Evolutionary conservation across 192 early-diverging fungal species (phyloP), one percentile per base, ranked within the genome.

Genomic region (Coemansia sp.): DNA sequence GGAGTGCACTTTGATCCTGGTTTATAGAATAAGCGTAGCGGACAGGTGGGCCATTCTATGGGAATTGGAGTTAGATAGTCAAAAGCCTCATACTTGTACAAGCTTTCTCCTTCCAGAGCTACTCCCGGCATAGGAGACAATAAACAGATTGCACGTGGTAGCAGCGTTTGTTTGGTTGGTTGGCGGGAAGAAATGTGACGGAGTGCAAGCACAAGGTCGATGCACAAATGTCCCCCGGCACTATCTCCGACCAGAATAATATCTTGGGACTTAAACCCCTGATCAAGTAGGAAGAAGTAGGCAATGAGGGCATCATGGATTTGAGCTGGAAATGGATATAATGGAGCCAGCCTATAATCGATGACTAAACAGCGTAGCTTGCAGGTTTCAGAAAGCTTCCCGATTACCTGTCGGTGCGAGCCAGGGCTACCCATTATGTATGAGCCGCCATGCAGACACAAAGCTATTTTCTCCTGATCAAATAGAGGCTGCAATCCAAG

Each of bases 381-480:
- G 20, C 38, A 39, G 9, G 80, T 60, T n/a, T 83, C 81, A 0
- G 89, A 77, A 30, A 91, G 37, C 5, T 71, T 53, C 11, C 74
- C 73, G 3, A 81, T 53, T 15, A 82, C 53, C 16, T 37, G 64
- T 8, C 86, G 65, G 53, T 84, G 78, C 0, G 80, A 79, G 0
- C 54, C 63, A n/a, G 77, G 65, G 6, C 73, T 74, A 3, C 81
- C 72, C 6, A 82, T 37, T 26, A 73, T 65, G 68, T 85, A 90
- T 1, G 70, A 85, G 37, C 90, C 89, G 40, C 92, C 92, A 52
- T 93, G 92, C 21, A 87, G 54, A 53, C 86, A 94, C 20, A 93
- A 64, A 7, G 92, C 59, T 3, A 85, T 81, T 12, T 71, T 11
- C 6, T 37, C 19, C 5, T 38, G 26, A 10, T 42, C 21, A 0